These are phyloP conservation scores for Comarum palustre DNA, from an alignment of 306 rosid genomes.

Conservation along the genomic window DNA sequence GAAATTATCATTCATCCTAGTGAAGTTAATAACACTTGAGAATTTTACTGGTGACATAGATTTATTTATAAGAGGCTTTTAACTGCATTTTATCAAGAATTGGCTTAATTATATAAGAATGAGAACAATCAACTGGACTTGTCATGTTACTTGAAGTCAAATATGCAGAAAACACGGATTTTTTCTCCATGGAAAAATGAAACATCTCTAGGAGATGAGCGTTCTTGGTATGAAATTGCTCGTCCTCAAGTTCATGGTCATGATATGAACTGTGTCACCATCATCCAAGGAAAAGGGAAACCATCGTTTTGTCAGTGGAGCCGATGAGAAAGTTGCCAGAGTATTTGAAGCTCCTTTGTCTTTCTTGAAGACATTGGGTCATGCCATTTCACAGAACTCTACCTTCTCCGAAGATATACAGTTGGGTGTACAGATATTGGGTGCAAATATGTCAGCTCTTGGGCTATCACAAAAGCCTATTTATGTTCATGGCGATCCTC, in stretches of 20 bases:
- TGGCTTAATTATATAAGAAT: no score
- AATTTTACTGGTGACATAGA: background rate
- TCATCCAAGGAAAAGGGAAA: constrained; percentile 79
- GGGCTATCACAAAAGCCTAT: constrained; percentile 97
- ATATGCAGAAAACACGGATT: constrained; percentile 76
- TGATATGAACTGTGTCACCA: constrained; percentile 77
- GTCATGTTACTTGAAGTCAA: constrained; percentile 12
- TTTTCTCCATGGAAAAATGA: constrained; percentile 78
- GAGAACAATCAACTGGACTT: background rate
- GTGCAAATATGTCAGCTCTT: constrained; percentile 99
- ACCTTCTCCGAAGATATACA: constrained; percentile 51
- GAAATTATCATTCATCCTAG: background rate
- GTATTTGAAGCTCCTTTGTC: constrained; percentile 94
- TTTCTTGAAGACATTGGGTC: constrained; percentile 79
- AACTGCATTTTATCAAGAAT: background rate
- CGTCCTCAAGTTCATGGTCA: constrained; percentile 98
- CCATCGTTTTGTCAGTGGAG: constrained; percentile 91
- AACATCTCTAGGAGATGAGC: constrained; percentile 39
- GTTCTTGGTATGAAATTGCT: constrained; percentile 80
- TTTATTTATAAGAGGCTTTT: background rate
- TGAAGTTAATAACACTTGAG: background rate
- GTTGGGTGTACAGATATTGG: constrained; percentile 75
- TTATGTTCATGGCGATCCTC: constrained; percentile 63
- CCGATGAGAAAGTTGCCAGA: constrained; percentile 96
- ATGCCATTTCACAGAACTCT: constrained; percentile 53